Conservation (phyloP, 2,329 filamentous ascomycete species). For the Coleophoma crateriformis region DNA sequence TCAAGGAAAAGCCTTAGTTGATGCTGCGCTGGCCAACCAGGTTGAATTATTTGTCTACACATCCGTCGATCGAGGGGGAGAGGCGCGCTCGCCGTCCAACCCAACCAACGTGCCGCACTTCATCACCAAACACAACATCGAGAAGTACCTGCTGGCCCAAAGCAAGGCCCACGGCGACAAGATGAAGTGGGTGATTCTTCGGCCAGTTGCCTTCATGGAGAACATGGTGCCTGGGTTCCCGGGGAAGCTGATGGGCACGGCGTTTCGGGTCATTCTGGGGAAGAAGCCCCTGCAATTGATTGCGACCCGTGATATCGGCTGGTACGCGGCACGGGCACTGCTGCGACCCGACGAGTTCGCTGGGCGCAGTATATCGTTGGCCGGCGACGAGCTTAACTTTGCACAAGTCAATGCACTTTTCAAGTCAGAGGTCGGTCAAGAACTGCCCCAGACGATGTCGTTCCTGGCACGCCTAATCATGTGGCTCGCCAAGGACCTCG, state of each 20-base stretch:
- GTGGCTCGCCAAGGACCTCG: slow-evolving; percentile 24
- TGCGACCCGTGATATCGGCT: slow-evolving; percentile 29
- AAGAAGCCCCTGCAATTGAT: slow-evolving; percentile 28
- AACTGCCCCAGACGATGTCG: slow-evolving; percentile 21
- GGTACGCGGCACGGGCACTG: slow-evolving; percentile 29
- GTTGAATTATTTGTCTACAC: slow-evolving; percentile 56
- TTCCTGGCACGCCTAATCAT: slow-evolving; percentile 22
- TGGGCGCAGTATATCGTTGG: slow-evolving; percentile 27
- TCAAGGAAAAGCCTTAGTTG: slow-evolving; percentile 52
- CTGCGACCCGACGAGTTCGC: slow-evolving; percentile 22
- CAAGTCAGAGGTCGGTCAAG: slow-evolving; percentile 20
- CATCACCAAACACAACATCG: slow-evolving; percentile 52
- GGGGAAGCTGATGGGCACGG: neutral
- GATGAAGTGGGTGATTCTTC: slow-evolving; percentile 48
- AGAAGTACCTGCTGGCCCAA: slow-evolving; percentile 45
- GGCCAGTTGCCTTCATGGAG: slow-evolving; percentile 50
- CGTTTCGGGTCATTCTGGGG: slow-evolving; percentile 3
- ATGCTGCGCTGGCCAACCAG: slow-evolving; percentile 45
- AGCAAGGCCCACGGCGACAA: slow-evolving; percentile 27
- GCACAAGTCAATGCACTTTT: slow-evolving; percentile 24
- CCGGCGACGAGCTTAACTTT: slow-evolving; percentile 31
- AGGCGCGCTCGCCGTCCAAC: slow-evolving; percentile 37
- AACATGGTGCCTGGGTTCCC: slow-evolving; percentile 17
- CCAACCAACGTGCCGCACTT: slow-evolving; percentile 56
- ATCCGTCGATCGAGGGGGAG: slow-evolving; percentile 54